Evolutionary conservation across 73 alveolate species (phyloP).

Genomic region (Paramecium sexaurelia): DNA sequence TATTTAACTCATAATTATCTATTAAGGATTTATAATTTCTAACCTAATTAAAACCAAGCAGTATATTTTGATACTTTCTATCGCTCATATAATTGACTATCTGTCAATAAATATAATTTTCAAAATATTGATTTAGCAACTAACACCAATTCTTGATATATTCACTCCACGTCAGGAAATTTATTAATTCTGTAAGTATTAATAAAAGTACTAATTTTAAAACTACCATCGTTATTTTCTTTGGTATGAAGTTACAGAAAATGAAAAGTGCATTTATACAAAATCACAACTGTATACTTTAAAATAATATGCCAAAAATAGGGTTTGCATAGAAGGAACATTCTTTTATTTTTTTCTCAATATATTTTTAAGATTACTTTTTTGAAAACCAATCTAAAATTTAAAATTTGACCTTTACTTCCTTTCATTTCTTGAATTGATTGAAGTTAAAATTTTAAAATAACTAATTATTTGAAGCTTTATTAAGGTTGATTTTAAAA

Average conservation of each 20-base stretch:
- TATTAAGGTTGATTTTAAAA: neutral
- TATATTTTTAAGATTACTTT: too few species aligned
- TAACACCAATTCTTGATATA: neutral
- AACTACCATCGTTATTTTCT: neutral
- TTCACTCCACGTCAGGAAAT: neutral
- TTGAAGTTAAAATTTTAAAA: neutral
- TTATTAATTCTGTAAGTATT: slow-evolving; percentile 3
- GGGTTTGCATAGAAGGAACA: slow-evolving; percentile 25
- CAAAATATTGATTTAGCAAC: neutral
- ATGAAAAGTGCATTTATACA: slow-evolving; percentile 45
- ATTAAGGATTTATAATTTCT: neutral
- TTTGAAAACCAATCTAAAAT: too few species aligned
- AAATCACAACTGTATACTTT: slow-evolving; percentile 25
- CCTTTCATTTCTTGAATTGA: slow-evolving; percentile 17
- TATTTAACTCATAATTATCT: too few species aligned
- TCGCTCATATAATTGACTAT: neutral
- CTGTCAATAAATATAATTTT: neutral
- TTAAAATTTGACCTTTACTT: too few species aligned
- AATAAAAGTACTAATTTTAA: neutral
- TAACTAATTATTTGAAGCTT: slow-evolving; percentile 31
- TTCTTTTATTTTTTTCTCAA: slow-evolving; percentile 47
- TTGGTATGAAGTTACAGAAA: slow-evolving; percentile 22
- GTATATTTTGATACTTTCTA: neutral
- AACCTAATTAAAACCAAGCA: neutral
- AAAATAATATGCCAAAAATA: neutral